Evolutionary conservation across 208 protist species (phyloP), one percentile per base, ranked within the genome.

Genomic region (Vickermania spadyakhi): DNA sequence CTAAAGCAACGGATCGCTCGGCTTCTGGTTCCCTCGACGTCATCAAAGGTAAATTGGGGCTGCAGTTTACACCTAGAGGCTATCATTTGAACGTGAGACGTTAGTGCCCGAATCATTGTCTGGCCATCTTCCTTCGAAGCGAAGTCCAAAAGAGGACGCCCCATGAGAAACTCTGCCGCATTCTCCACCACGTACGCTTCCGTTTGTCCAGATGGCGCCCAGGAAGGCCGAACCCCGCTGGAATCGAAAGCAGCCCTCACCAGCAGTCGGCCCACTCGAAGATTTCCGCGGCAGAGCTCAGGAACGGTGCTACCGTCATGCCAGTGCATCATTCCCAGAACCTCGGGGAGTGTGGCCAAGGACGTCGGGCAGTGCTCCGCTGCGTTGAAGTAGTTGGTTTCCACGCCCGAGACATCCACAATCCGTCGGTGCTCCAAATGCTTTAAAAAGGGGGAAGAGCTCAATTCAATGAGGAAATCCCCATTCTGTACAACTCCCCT

Each of bases 251-350:
- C 75, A 57, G 74, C 81, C 51, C 77, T 54, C 49, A 82, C 66
- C 5, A 42, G 28, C 28, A 93, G 60, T 25, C 63, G 74, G 3
- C 85, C 73, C n/a, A 82, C 21, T 29, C 75, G 57, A 23, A 87
- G 74, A 29, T 74, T 60, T 21, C 86, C 86, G 60, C 82, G 77
- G 28, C 72, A 60, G 60, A 93, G 58, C 41, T 73, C 82, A 14
- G 86, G 86, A 52, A 93, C 73, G 65, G 88, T 82, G 50, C 77
- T 68, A 30, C 86, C 86, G 55, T 93, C 81, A 61, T 90, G 74
- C 14, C 85, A 58, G 71, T 93, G 86, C 86, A 93, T 93, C 3
- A 70, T 85, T n/a, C 70, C 27, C 3, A 90, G 31, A 4, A 77
- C 70, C 64, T 81, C 81, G 28, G 87, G 78, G 3, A 89, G 23